Base-by-base conservation (phyloP, 2,329 filamentous ascomycete genomes). In the Neophaeococcomyces aloes region DNA sequence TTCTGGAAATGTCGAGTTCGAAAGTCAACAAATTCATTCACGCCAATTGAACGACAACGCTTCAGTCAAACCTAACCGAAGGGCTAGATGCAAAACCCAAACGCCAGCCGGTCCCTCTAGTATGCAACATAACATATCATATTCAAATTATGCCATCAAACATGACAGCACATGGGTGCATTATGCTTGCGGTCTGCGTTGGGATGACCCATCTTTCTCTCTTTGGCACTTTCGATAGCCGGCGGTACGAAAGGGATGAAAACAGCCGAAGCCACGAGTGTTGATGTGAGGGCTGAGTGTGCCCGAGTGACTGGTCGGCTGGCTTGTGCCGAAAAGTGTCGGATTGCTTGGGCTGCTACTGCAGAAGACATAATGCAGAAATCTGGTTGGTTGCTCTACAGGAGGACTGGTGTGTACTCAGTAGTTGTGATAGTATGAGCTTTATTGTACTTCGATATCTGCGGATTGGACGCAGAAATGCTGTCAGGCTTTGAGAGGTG, bases 231-330 rank as follows among this genome's bases (percentile, higher is more conserved):
- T 48, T 68, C 66, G 8, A 69, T 56, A 3, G 67, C 67, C 5
- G 67, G 66, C 21, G 67, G 67, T 2, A 69, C 61, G 48, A 69
- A 69, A 4, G 67, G 66, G 4, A 69, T 54, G 14, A 67, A 58
- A 15, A 69, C 65, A 2, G 62, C 64, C 1, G 65, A 63, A 31
- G 63, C 55, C 11, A 69, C 57, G 47, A 65, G 65, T 11, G 64
- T 64, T 40, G 57, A 59, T 10, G 39, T 44, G 32, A 44, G 15
- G 10, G 34, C 34, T 8, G 41, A 38, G 18, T 37, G 33, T 15
- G 27, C 31, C 29, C 41, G 34, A 14, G 41, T 37, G 25, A 44
- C 34, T 14, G 62, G 60, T 15, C 53, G 57, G 31, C 60, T 57
- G 44, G 63, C 60, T 38, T 59, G 63, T 13, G 63, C 61, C 7